Evolutionary conservation across 108 stramenopile species (phyloP).

Genomic region (Skeletonema menzelii): DNA sequence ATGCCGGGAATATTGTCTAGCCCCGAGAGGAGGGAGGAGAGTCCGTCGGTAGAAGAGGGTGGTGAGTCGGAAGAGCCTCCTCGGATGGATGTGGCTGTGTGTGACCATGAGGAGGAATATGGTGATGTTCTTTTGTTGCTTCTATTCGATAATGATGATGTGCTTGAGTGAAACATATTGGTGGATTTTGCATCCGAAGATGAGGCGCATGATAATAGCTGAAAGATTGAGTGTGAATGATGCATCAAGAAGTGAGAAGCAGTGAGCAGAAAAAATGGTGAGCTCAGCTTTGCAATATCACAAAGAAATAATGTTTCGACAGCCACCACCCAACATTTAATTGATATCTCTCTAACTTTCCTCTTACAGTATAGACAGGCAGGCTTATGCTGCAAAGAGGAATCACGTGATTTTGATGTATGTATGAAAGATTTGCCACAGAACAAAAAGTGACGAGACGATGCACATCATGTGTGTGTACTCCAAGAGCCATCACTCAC

Average conservation of each 20-base stretch:
- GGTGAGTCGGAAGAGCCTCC: constrained; percentile 17
- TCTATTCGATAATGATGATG: neutral
- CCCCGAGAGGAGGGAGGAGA: constrained; percentile 31
- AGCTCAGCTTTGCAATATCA: neutral
- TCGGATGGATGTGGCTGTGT: neutral
- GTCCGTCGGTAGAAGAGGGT: neutral
- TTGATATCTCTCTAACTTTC: too few species aligned
- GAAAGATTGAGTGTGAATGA: neutral
- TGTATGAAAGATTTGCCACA: neutral
- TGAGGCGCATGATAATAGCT: constrained; percentile 1
- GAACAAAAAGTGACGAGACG: neutral
- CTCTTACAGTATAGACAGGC: too few species aligned
- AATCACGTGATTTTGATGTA: neutral
- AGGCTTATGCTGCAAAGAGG: too few species aligned
- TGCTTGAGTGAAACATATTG: neutral
- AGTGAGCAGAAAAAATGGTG: neutral
- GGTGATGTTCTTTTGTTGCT: neutral
- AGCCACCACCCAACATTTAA: too few species aligned
- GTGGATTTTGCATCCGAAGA: neutral
- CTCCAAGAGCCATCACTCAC: neutral
- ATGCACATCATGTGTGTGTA: neutral
- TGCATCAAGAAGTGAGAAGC: neutral
- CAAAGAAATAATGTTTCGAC: neutral
- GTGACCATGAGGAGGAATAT: neutral
- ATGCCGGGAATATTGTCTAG: constrained; percentile 19